A percentile compares a stretch with the other conserved stretches of the same genome.
Conservation (phyloP, 495 filamentous ascomycete genomes). For the Penicillium lagena region DNA sequence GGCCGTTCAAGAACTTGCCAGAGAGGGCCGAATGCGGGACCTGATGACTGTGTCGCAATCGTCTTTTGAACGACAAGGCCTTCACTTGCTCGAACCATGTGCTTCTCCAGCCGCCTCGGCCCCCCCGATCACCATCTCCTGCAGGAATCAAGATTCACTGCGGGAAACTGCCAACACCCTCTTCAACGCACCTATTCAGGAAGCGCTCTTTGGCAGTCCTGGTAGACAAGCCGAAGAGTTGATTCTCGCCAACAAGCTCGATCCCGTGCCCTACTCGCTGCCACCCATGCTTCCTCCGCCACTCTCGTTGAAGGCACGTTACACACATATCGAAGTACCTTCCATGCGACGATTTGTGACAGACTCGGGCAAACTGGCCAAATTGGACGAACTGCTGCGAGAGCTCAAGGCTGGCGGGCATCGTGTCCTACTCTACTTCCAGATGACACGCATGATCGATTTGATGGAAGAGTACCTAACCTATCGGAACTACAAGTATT, state of each 20-base stretch:
- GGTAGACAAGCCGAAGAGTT: conserved; percentile 61
- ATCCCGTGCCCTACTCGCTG: conserved; percentile 55
- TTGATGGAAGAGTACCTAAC: conserved; percentile 98
- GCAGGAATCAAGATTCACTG: conserved; percentile 58
- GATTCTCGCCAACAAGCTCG: conserved; percentile 62
- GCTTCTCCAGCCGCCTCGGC: conserved; percentile 69
- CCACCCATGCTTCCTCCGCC: conserved; percentile 65
- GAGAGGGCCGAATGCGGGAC: conserved; percentile 62
- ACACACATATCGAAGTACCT: conserved; percentile 85
- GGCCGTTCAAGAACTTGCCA: conserved; percentile 62
- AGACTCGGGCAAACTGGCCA: conserved; percentile 92
- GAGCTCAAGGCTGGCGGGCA: conserved; percentile 88
- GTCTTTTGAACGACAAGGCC: conserved; percentile 60
- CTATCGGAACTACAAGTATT: conserved; percentile 98
- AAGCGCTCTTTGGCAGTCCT: conserved; percentile 60
- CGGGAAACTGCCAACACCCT: conserved; percentile 66
- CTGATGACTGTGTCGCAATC: conserved; percentile 74
- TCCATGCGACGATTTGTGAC: conserved; percentile 99
- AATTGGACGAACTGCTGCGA: conserved; percentile 79
- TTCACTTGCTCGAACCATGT: conserved; percentile 72
- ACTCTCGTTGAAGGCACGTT: conserved; percentile 69
- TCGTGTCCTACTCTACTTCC: conserved; percentile 98
- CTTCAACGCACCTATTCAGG: conserved; percentile 72
- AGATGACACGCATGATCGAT: conserved; percentile 99
- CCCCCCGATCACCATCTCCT: conserved; percentile 79